phyloP scores from a whole-genome alignment of 495 filamentous ascomycete genomes.

The Lasiosphaeria miniovina region DNA sequence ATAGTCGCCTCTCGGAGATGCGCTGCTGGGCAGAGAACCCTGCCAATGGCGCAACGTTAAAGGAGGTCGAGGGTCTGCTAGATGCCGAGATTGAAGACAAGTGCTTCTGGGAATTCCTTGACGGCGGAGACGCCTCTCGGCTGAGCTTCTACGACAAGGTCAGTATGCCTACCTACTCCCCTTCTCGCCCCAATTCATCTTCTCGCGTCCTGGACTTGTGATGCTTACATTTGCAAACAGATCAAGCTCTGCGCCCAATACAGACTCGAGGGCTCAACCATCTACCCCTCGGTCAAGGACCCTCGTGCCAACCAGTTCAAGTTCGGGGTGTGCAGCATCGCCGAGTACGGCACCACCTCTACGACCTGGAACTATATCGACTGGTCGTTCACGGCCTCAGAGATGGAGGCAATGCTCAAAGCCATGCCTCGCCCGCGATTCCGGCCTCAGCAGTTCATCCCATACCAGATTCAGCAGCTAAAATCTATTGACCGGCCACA shows the following conservation, averaged over 20 bases:
- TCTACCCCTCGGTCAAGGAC: not conserved
- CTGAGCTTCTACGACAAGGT: not conserved
- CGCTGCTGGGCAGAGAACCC: not conserved
- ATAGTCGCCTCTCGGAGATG: constrained; percentile 7
- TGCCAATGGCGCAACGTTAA: not conserved
- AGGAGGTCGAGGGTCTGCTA: constrained; percentile 12
- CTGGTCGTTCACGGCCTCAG: constrained; percentile 4
- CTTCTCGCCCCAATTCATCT: too few relatives aligned
- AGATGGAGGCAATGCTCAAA: constrained; percentile 7
- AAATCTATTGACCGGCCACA: too few relatives aligned
- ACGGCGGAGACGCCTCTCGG: not conserved
- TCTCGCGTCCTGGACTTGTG: too few relatives aligned
- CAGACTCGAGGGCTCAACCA: constrained; percentile 3
- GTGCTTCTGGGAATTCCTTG: constrained; percentile 7
- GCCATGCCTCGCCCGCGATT: not conserved
- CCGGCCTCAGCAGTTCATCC: not conserved
- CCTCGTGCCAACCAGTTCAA: constrained; percentile 10
- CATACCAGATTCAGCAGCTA: not conserved
- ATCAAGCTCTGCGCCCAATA: constrained; percentile 18
- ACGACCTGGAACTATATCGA: constrained; percentile 8
- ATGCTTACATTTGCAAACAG: constrained; percentile 3
- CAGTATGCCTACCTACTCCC: not conserved
- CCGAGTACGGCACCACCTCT: constrained; percentile 2
- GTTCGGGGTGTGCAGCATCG: constrained; percentile 11
- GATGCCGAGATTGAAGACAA: constrained; percentile 21